Evolutionary conservation across 805 yeast species (phyloP), one percentile per base, ranked within the genome.

Genomic region (Lipomyces japonicus): DNA sequence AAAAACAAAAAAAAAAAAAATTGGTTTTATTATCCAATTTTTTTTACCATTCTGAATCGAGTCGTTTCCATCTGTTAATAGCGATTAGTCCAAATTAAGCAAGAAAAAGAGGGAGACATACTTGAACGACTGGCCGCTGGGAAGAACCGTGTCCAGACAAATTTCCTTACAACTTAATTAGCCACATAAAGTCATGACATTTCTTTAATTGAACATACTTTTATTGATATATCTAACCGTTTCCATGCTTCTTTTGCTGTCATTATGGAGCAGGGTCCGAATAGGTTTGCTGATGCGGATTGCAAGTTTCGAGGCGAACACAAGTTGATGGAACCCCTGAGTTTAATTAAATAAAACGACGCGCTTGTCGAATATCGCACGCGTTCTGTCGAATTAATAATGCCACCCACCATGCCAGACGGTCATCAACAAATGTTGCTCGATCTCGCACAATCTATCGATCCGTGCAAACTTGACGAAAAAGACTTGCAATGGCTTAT

Each of bases 101-200:
- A 14, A 12, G 9, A 5, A 35, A 3, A 24, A 2, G 2, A 5
- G 4, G 3, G 9, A n/a, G 10, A 35, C 54, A 4, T 16, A 63
- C 63, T 81, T 64, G 61, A 87, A 87, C 0, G 95, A 81, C 68
- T 87, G 96, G 1, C 96, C 96, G 62, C 95, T 85, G 38, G 93
- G 70, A 25, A 87, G 71, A 0, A 87, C 90, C 35, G 79, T 77
- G 3, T 80, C 66, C 3, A 87, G 66, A n/a, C 75, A 67, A 1
- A 86, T 69, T 57, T 86, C 93, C 54, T 59, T 18, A 18, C 39
- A 25, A n/a, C n/a, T n/a, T 28, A 12, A 28, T 34, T 12, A 7
- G 21, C 16, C n/a, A 34, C 19, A 34, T 34, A 18, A n/a, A 34
- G 21, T 14, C 21, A 14, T 6, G 19, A 34, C 10, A 19, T 7